A percentile compares a stretch with the other conserved stretches of the same genome.
These are phyloP conservation scores for Camelina laxa DNA, from an alignment of 345 rosid species.

Conservation along the genomic window DNA sequence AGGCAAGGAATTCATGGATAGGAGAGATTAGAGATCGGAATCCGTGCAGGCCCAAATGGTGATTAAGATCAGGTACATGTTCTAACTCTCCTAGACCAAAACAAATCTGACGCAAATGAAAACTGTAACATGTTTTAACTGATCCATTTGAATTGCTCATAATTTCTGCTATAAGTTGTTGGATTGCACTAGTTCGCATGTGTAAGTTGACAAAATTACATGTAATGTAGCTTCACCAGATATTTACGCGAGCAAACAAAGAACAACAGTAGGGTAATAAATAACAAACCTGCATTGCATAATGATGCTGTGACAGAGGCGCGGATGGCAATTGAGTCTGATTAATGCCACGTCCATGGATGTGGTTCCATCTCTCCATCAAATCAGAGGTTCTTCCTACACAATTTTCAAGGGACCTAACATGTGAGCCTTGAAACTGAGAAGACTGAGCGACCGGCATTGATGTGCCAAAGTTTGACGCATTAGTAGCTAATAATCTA, in stretches of 20 bases:
- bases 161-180: not conserved
- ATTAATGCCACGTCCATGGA: constrained; percentile 22
- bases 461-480: constrained; percentile 18
- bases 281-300: constrained; percentile 49
- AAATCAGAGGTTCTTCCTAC: constrained; percentile 37
- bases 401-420: constrained; percentile 37
- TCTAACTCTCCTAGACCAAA: constrained; percentile 4
- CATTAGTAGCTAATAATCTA: constrained; percentile 19
- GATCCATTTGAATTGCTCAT: not conserved
- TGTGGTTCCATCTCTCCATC: constrained; percentile 45
- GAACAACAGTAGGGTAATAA: not conserved
- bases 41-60: not conserved
- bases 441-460: constrained; percentile 36
- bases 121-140: not conserved
- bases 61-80: constrained; percentile 6
- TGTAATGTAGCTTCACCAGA: constrained; percentile 10
- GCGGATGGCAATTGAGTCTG: constrained; percentile 39
- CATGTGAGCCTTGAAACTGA: constrained; percentile 42
- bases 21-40: not conserved
- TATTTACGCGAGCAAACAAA: constrained; percentile 2
- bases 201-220: not conserved
- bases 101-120: not conserved
- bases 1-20: not conserved
- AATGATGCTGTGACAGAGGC: constrained; percentile 46
- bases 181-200: not conserved